Conservation (phyloP, 1,284 basidiomycete species). For the Naganishia liquefaciens region DNA sequence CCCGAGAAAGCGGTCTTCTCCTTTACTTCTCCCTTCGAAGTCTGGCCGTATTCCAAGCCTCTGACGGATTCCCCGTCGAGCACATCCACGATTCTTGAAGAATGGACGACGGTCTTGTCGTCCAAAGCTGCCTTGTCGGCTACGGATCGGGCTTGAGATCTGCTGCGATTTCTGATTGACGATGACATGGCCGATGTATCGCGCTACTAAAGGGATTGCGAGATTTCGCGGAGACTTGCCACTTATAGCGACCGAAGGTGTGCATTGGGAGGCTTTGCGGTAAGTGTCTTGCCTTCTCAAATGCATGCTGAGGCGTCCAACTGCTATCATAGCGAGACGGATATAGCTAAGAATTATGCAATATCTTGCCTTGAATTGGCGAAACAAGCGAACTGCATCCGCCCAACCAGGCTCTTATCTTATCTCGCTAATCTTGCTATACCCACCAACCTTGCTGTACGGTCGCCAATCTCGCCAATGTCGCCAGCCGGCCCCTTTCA, state of each 20-base stretch:
- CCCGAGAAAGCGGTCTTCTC: background rate
- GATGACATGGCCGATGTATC: background rate
- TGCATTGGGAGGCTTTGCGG: background rate
- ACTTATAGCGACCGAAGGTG: background rate
- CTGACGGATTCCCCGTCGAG: too few species aligned
- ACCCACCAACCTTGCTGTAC: too few species aligned
- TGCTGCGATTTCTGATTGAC: slow-evolving; percentile 4
- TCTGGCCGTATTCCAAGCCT: too few species aligned
- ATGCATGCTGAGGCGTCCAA: background rate
- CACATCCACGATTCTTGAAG: too few species aligned
- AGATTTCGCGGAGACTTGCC: background rate
- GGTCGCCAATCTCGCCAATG: too few species aligned
- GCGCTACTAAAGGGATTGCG: background rate
- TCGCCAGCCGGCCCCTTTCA: too few species aligned
- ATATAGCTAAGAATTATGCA: too few species aligned
- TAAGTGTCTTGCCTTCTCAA: background rate
- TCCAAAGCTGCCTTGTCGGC: background rate
- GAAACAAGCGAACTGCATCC: slow-evolving; percentile 7
- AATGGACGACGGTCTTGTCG: background rate
- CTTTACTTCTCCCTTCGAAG: too few species aligned
- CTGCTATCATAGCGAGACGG: background rate
- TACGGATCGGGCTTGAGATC: background rate
- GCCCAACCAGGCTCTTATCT: background rate
- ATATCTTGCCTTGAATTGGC: background rate
- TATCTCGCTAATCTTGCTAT: too few species aligned